Conservation (phyloP, 1,284 basidiomycete genomes). For the Ceratobasidium theobromae region DNA sequence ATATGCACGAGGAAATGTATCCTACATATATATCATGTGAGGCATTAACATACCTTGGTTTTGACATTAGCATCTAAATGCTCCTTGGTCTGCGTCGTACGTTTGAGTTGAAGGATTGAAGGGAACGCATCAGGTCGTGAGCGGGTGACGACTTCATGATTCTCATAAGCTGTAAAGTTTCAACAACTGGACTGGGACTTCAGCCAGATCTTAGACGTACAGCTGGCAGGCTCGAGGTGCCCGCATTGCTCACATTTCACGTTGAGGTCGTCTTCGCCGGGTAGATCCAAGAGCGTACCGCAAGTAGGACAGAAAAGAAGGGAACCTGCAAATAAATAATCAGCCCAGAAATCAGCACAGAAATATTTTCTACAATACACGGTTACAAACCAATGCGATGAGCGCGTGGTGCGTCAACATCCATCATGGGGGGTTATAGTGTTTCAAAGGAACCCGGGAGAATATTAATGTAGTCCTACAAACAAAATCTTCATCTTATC, state of each 20-base stretch:
- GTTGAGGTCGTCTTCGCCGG: slow-evolving; percentile 71
- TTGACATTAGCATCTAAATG: slow-evolving; percentile 75
- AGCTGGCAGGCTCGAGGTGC: slow-evolving; percentile 80
- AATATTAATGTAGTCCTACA: neutral
- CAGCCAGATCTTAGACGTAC: slow-evolving; percentile 54
- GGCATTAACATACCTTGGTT: slow-evolving; percentile 56
- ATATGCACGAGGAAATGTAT: slow-evolving; percentile 24
- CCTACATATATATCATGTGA: neutral
- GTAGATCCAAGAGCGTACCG: slow-evolving; percentile 85
- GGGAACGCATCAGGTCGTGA: slow-evolving; percentile 96
- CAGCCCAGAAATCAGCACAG: neutral
- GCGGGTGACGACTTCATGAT: slow-evolving; percentile 84
- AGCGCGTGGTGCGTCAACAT: slow-evolving; percentile 4
- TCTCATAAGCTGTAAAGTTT: slow-evolving; percentile 79
- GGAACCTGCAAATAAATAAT: slow-evolving; percentile 65
- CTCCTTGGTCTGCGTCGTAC: slow-evolving; percentile 86
- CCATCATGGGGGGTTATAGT: neutral
- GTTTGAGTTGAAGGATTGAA: slow-evolving; percentile 80
- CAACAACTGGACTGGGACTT: neutral
- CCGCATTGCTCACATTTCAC: slow-evolving; percentile 89
- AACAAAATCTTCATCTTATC: slow-evolving; percentile 28
- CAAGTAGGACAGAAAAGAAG: slow-evolving; percentile 93
- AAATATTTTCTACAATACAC: neutral
- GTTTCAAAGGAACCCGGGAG: neutral
- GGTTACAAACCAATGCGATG: slow-evolving; percentile 15